Evolutionary conservation across 352 stramenopile species (phyloP).

Genomic region (Phytophthora agathidicida): DNA sequence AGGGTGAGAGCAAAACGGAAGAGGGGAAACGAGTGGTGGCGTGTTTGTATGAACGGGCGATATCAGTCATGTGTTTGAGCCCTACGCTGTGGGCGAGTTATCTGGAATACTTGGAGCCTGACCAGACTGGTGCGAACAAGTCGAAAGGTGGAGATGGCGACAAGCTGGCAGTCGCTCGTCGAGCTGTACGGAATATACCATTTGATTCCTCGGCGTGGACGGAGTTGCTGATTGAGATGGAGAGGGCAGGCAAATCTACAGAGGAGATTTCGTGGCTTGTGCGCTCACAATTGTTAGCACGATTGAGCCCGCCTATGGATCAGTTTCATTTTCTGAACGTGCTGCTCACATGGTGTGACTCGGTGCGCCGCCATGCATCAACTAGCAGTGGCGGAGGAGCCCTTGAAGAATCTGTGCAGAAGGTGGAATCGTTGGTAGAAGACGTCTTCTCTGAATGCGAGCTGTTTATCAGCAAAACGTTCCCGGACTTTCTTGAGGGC

Average conservation of each 20-base stretch:
- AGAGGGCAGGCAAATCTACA: slow-evolving; percentile 15
- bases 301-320: slow-evolving; percentile 55
- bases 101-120: slow-evolving; percentile 38
- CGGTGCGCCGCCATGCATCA: slow-evolving; percentile 32
- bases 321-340: slow-evolving; percentile 53
- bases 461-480: slow-evolving; percentile 40
- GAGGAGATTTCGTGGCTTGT: slow-evolving; percentile 35
- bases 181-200: slow-evolving; percentile 68
- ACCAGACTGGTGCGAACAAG: background rate
- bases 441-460: slow-evolving; percentile 40
- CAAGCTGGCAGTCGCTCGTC: slow-evolving; percentile 32
- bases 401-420: slow-evolving; percentile 8
- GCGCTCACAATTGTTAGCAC: slow-evolving; percentile 33
- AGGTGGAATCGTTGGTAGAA: slow-evolving; percentile 32
- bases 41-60: slow-evolving; percentile 62
- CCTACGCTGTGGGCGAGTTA: slow-evolving; percentile 65
- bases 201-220: slow-evolving; percentile 70
- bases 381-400: slow-evolving; percentile 8
- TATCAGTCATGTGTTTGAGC: slow-evolving; percentile 63
- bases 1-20: background rate
- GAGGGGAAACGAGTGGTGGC: slow-evolving; percentile 35
- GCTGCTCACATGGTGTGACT: slow-evolving; percentile 58
- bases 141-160: background rate
- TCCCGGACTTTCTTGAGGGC: slow-evolving; percentile 40
- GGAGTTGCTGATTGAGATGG: slow-evolving; percentile 60